These are phyloP conservation scores for Arabidopsis lyrata DNA, from an alignment of 441 rosid species.

Conservation along the genomic window DNA sequence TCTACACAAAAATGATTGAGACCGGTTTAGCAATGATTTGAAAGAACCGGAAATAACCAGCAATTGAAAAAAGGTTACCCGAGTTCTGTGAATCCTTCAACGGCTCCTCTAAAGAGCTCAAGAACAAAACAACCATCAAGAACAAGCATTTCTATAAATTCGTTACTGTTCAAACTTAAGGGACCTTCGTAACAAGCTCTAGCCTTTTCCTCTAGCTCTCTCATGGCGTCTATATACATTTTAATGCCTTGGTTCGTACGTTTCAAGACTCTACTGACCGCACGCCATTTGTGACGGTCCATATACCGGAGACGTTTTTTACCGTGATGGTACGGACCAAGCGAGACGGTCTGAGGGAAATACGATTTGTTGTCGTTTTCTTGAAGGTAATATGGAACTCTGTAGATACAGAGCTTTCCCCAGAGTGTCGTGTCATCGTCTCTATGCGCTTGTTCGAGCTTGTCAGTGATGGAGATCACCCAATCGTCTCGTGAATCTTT, in stretches of 20 bases:
- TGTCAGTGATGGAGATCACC: constrained; percentile 69
- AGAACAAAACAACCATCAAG: constrained; percentile 86
- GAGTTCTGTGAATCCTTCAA: constrained; percentile 66
- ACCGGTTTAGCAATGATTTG: neutral
- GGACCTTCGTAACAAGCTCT: constrained; percentile 76
- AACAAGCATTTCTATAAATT: constrained; percentile 85
- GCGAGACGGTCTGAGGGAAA: constrained; percentile 77
- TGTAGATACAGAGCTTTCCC: constrained; percentile 71
- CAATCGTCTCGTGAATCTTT: constrained; percentile 57
- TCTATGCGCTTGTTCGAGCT: constrained; percentile 67
- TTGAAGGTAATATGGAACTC: constrained; percentile 74
- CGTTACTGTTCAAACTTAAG: constrained; percentile 61
- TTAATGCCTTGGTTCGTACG: constrained; percentile 61
- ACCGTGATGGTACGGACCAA: constrained; percentile 88
- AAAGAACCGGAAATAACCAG: constrained; percentile 12
- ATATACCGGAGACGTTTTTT: constrained; percentile 68
- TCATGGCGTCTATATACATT: constrained; percentile 63
- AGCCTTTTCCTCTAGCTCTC: constrained; percentile 75
- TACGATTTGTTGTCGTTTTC: constrained; percentile 81
- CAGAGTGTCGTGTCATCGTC: constrained; percentile 67
- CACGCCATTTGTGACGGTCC: constrained; percentile 90
- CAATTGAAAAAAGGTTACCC: constrained; percentile 41
- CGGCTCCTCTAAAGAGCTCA: constrained; percentile 79
- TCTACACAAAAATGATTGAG: constrained; percentile 25
- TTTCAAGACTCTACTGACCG: constrained; percentile 65